These are phyloP conservation scores for Pythium apleroticum DNA, from an alignment of 352 stramenopile genomes.

Conservation along the genomic window DNA sequence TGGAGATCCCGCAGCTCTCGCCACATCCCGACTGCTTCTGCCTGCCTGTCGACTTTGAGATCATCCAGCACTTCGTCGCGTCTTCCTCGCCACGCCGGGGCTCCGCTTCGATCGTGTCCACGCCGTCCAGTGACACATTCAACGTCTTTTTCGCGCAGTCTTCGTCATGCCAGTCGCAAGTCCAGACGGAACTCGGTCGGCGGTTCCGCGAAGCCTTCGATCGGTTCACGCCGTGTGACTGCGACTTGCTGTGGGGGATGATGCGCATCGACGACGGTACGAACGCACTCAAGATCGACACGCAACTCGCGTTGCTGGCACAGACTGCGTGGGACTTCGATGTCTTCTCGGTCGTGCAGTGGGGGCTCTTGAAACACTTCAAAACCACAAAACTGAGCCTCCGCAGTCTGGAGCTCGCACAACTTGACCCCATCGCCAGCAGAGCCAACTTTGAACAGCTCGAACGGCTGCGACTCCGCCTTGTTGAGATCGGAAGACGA, in stretches of 20 bases:
- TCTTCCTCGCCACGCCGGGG: constrained; percentile 16
- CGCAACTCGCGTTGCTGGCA: constrained; percentile 49
- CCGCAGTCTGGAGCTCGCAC: neutral
- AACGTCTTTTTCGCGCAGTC: constrained; percentile 53
- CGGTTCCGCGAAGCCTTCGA: constrained; percentile 40
- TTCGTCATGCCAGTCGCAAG: neutral
- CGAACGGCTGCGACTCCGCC: constrained; percentile 6
- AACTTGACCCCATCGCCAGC: neutral
- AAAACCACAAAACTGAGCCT: constrained; percentile 1
- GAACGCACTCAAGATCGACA: constrained; percentile 40
- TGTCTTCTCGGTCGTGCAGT: constrained; percentile 65
- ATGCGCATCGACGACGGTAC: constrained; percentile 59
- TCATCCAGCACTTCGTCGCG: constrained; percentile 50
- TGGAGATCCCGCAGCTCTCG: constrained; percentile 74
- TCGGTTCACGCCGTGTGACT: constrained; percentile 68
- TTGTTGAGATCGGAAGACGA: constrained; percentile 38
- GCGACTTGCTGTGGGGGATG: constrained; percentile 74
- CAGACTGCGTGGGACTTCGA: constrained; percentile 78
- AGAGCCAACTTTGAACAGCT: neutral
- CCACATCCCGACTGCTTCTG: constrained; percentile 83
- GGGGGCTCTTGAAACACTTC: constrained; percentile 47
- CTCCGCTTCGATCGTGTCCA: constrained; percentile 23
- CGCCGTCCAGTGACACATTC: constrained; percentile 68
- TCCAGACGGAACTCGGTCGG: neutral
- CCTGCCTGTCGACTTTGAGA: constrained; percentile 73